A percentile compares a stretch with the other conserved stretches of the same genome.
Evolutionary conservation across 2,329 filamentous ascomycete genomes (phyloP).

Genomic region (Phaeoacremonium minimum): DNA sequence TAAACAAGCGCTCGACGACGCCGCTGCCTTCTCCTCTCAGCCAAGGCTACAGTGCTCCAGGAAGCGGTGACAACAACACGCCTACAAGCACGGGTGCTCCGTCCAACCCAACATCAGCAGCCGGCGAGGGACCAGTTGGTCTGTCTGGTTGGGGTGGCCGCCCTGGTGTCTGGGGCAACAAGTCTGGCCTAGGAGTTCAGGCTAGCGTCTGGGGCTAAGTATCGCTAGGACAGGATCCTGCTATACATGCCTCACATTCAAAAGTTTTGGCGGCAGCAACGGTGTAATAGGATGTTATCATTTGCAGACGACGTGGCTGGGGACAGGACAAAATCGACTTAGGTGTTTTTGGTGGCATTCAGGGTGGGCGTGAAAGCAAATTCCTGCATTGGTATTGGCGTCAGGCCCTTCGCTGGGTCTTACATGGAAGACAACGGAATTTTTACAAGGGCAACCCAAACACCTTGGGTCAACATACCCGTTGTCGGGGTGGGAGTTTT

Average conservation of each 20-base stretch:
- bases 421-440: neutral
- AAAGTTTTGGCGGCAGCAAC: neutral
- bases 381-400: constrained; percentile 12
- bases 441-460: too few relatives aligned
- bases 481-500: too few relatives aligned
- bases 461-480: too few relatives aligned
- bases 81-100: constrained; percentile 45
- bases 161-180: constrained; percentile 80
- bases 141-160: constrained; percentile 71
- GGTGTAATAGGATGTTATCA: neutral
- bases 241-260: neutral
- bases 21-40: constrained; percentile 86
- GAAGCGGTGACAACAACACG: constrained; percentile 39
- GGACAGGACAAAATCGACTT: neutral
- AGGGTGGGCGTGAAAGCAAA: constrained; percentile 10
- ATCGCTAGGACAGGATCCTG: neutral
- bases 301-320: neutral
- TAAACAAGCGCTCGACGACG: constrained; percentile 82
- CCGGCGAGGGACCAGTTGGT: constrained; percentile 36
- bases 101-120: constrained; percentile 50
- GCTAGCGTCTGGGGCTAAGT: constrained; percentile 91
- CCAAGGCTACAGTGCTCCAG: constrained; percentile 60
- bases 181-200: constrained; percentile 77
- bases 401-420: constrained; percentile 4
- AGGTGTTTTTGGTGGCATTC: neutral